These are phyloP conservation scores for Saccharomycopsis schoenii DNA, from an alignment of 805 yeast genomes.

Conservation along the genomic window DNA sequence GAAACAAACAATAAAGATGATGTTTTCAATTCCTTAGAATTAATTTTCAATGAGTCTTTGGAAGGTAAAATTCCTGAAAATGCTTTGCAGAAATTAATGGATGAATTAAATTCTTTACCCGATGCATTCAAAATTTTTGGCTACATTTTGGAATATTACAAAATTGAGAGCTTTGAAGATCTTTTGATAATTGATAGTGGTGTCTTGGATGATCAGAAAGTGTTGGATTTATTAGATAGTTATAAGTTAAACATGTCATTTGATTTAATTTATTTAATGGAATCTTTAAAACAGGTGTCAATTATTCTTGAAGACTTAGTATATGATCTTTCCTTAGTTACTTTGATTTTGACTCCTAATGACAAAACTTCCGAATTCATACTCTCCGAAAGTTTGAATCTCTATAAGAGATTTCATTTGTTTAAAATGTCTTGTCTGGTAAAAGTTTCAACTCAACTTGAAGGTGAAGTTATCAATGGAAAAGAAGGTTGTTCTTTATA, in stretches of 20 bases:
- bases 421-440: conserved; percentile 18
- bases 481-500: neutral
- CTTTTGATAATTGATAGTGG: neutral
- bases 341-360: conserved; percentile 31
- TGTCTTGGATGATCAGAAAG: conserved; percentile 3
- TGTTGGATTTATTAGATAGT: neutral
- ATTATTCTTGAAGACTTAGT: conserved; percentile 25
- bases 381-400: conserved; percentile 18
- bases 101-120: conserved; percentile 31
- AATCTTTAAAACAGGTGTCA: conserved; percentile 24
- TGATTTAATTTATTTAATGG: conserved; percentile 15
- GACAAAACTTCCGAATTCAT: conserved; percentile 20
- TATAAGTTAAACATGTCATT: neutral
- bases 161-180: neutral
- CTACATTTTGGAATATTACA: conserved; percentile 27
- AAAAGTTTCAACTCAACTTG: conserved; percentile 6
- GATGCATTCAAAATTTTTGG: conserved; percentile 30
- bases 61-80: conserved; percentile 32
- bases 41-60: conserved; percentile 34
- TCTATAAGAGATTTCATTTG: conserved; percentile 20
- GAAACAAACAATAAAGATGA: conserved; percentile 17
- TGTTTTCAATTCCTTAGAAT: conserved; percentile 26
- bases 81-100: conserved; percentile 30
- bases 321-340: conserved; percentile 26
- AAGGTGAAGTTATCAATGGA: neutral